phyloP scores from a whole-genome alignment of 148 eudicot species.

The Vaccinium vitisidaea region DNA sequence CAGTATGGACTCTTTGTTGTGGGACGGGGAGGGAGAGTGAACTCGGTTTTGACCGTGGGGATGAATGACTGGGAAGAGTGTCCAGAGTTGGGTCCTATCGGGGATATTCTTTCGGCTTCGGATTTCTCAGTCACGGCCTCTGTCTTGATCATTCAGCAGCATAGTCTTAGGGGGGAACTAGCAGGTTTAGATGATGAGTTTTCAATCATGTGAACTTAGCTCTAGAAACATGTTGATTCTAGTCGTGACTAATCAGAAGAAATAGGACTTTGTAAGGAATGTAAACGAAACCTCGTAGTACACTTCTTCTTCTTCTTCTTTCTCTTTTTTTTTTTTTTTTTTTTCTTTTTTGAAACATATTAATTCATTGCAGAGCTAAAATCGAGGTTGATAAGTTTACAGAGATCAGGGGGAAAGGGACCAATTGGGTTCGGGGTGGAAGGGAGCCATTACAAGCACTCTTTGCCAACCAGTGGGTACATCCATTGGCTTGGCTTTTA shows the following conservation, averaged over 20 bases:
- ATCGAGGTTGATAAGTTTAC: no score
- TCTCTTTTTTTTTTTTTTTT: no score
- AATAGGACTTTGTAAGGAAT: background rate
- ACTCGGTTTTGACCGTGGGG: constrained; percentile 75
- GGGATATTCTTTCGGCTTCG: constrained; percentile 81
- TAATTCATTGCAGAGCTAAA: no score
- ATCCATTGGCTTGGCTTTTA: no score
- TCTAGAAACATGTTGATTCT: background rate
- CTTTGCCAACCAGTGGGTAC: no score
- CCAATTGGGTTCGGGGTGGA: no score
- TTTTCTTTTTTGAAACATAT: no score
- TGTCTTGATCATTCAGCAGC: constrained; percentile 82
- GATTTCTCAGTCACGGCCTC: constrained; percentile 71
- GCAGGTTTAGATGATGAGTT: constrained; percentile 79
- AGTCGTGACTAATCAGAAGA: background rate
- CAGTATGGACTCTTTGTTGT: constrained; percentile 77
- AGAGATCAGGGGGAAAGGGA: no score
- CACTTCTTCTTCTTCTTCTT: no score
- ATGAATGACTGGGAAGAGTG: constrained; percentile 99
- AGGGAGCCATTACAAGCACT: no score
- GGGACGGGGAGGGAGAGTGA: constrained; percentile 83
- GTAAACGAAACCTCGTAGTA: background rate
- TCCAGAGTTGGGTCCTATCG: constrained; percentile 89
- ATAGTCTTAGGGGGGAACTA: constrained; percentile 57
- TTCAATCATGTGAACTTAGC: constrained; percentile 48